Conservation (phyloP, 106 monocot genomes). For the Alisma plantagoaquatica region DNA sequence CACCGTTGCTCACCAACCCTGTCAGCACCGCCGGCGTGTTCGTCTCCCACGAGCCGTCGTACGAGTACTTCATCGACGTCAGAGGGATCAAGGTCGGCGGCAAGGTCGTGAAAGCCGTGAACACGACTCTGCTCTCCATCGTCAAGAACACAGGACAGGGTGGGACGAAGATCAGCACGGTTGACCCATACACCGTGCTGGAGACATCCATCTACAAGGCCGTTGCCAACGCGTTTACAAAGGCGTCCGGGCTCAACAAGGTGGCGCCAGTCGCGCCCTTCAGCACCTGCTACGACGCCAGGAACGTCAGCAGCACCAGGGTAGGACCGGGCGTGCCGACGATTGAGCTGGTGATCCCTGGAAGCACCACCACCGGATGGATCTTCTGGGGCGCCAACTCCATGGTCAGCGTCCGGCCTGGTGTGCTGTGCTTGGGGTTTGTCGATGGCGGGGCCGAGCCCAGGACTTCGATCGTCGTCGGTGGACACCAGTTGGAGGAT, state of each 20-base stretch:
- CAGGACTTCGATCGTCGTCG: conserved; percentile 2
- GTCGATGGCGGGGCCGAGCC: conserved; percentile 2
- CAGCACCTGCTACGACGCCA: not conserved
- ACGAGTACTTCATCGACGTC: conserved; percentile 10
- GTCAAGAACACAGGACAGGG: not conserved
- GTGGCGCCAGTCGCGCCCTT: not conserved
- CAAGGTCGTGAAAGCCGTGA: not conserved
- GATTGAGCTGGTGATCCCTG: not conserved
- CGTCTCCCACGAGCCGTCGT: not conserved
- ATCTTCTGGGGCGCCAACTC: conserved; percentile 2
- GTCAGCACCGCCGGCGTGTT: not conserved
- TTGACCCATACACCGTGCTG: conserved; percentile 3
- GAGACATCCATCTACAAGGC: conserved; percentile 10
- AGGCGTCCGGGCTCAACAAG: not conserved
- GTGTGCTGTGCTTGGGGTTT: conserved; percentile 1
- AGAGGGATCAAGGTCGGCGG: not conserved
- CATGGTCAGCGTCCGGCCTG: not conserved
- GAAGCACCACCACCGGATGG: not conserved
- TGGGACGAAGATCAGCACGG: conserved; percentile 6
- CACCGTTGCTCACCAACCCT: conserved; percentile 1
- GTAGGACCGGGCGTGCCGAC: not conserved
- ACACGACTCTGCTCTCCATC: conserved; percentile 5
- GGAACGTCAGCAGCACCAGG: not conserved
- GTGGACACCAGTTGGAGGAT: conserved; percentile 8
- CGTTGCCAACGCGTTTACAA: not conserved